These are phyloP conservation scores for Mycosphaerella sp. DNA, from an alignment of 2,329 filamentous ascomycete genomes.

Conservation along the genomic window DNA sequence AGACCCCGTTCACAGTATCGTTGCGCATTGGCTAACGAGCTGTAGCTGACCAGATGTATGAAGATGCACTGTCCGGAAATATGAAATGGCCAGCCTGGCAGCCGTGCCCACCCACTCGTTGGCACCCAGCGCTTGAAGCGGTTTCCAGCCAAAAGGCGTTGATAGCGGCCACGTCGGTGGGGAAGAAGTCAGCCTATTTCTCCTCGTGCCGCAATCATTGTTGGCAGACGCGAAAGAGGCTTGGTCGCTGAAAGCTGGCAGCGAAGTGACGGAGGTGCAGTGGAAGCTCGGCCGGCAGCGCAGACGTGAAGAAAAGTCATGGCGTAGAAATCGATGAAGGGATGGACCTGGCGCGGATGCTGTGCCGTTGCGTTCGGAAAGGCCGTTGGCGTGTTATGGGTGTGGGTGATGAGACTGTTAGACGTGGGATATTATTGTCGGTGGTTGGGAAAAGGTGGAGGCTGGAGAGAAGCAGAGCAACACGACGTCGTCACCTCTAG, in stretches of 20 bases:
- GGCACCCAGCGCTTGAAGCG: slow-evolving; percentile 4
- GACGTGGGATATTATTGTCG: no score
- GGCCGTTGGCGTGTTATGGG: neutral
- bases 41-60: slow-evolving; percentile 12
- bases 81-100: slow-evolving; percentile 6
- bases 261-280: slow-evolving; percentile 11
- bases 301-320: neutral
- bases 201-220: slow-evolving; percentile 7
- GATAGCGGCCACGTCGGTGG: slow-evolving; percentile 12
- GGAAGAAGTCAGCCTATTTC: slow-evolving; percentile 12
- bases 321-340: neutral
- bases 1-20: slow-evolving; percentile 11
- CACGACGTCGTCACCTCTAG: neutral
- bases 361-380: neutral
- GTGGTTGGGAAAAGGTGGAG: neutral
- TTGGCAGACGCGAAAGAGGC: slow-evolving; percentile 10
- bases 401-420: neutral
- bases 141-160: slow-evolving; percentile 13
- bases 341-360: neutral
- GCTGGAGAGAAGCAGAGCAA: neutral
- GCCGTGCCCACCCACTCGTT: slow-evolving; percentile 1
- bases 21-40: slow-evolving; percentile 16
- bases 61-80: slow-evolving; percentile 6
- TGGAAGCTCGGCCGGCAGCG: slow-evolving; percentile 17
- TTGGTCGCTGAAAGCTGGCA: slow-evolving; percentile 7